These are phyloP conservation scores for Colletotrichum lindemuthianum DNA, from an alignment of 2,329 filamentous ascomycete genomes.

Conservation along the genomic window DNA sequence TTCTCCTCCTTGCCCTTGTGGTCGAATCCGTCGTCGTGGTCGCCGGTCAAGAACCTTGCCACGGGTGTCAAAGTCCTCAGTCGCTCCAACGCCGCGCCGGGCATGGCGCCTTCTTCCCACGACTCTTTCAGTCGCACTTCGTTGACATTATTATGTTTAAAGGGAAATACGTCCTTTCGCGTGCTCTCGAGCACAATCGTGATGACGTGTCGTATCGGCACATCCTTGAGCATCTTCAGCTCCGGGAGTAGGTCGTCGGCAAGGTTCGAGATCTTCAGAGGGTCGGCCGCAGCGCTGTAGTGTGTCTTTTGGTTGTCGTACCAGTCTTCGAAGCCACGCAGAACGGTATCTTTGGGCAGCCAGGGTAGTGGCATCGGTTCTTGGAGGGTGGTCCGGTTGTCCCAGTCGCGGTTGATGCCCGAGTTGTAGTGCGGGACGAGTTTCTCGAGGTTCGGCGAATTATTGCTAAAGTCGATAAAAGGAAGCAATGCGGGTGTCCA, in stretches of 20 bases:
- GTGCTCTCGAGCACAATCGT: slow-evolving; percentile 49
- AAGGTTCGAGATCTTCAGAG: slow-evolving; percentile 46
- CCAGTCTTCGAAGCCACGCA: slow-evolving; percentile 43
- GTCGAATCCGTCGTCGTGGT: slow-evolving; percentile 23
- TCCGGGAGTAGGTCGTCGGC: slow-evolving; percentile 40
- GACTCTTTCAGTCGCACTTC: slow-evolving; percentile 39
- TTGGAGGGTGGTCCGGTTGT: slow-evolving; percentile 43
- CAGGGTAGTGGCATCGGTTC: slow-evolving; percentile 38
- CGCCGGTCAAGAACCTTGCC: slow-evolving; percentile 24
- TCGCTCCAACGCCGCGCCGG: slow-evolving; percentile 40
- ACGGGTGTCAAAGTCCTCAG: slow-evolving; percentile 39
- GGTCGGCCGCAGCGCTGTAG: slow-evolving; percentile 45
- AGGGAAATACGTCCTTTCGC: slow-evolving; percentile 48
- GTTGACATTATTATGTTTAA: slow-evolving; percentile 45
- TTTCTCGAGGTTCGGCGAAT: slow-evolving; percentile 40
- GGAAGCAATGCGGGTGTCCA: slow-evolving; percentile 47
- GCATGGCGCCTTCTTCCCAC: slow-evolving; percentile 40
- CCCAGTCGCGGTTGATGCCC: slow-evolving; percentile 41
- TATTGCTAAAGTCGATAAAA: slow-evolving; percentile 45
- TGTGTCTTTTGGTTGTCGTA: slow-evolving; percentile 37
- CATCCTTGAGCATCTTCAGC: slow-evolving; percentile 32
- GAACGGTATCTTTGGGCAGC: slow-evolving; percentile 40
- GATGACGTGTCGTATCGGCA: slow-evolving; percentile 48
- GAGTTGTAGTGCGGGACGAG: slow-evolving; percentile 39
- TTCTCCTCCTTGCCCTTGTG: slow-evolving; percentile 2